phyloP scores from a whole-genome alignment of 2,329 filamentous ascomycete species.

The Shiraia sp. region DNA sequence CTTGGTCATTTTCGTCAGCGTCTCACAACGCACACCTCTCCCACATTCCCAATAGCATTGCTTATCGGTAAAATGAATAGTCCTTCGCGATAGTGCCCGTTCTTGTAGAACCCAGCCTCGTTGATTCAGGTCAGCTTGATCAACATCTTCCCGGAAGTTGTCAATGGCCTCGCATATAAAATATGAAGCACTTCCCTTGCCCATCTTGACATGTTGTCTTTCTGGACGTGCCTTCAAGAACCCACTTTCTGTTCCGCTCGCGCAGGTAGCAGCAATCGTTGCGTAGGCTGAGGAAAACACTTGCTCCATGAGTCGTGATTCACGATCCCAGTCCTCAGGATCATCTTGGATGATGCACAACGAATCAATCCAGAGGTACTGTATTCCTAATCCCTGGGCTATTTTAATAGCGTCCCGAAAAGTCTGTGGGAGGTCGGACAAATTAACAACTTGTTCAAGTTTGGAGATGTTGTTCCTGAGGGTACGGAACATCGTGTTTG shows the following conservation, averaged over 20 bases:
- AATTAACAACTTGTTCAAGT: constrained; percentile 2
- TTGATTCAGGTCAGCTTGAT: constrained; percentile 12
- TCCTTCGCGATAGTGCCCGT: constrained; percentile 20
- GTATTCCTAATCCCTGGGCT: constrained; percentile 10
- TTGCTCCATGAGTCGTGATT: constrained; percentile 11
- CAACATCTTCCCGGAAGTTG: constrained; percentile 19
- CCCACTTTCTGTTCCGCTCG: constrained; percentile 4
- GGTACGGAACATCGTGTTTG: too few species aligned
- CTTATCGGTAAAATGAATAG: constrained; percentile 22
- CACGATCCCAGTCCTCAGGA: constrained; percentile 7
- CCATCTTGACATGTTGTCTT: neutral
- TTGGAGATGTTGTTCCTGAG: too few species aligned
- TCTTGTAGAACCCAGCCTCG: constrained; percentile 23
- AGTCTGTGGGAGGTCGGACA: constrained; percentile 14
- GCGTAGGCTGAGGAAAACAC: constrained; percentile 10
- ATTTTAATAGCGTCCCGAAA: constrained; percentile 20
- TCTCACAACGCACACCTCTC: constrained; percentile 15
- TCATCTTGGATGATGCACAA: too few species aligned
- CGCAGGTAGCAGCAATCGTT: constrained; percentile 10
- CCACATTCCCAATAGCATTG: constrained; percentile 31
- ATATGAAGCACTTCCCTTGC: neutral
- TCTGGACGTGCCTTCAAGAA: constrained; percentile 3
- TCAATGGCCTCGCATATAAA: constrained; percentile 18
- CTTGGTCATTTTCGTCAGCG: neutral
- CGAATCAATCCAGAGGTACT: constrained; percentile 24